phyloP scores from a whole-genome alignment of 1,284 basidiomycete species.

The Naganishia liquefaciens region DNA sequence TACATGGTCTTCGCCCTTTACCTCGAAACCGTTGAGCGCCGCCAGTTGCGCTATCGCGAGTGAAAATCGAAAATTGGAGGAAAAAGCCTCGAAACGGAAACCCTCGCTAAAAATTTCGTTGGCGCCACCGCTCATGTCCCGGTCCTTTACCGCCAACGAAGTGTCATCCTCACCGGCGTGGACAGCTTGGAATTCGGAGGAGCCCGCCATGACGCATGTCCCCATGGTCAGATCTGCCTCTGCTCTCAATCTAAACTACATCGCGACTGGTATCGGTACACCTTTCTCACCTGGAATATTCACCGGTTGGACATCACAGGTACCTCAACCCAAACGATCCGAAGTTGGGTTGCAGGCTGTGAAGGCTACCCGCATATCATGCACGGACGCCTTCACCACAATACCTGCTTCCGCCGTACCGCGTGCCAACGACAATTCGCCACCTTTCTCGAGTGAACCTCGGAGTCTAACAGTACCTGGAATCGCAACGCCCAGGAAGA shows the following conservation, averaged over 20 bases:
- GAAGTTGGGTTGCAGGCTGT: slow-evolving; percentile 18
- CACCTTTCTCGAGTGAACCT: slow-evolving; percentile 7
- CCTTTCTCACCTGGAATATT: not conserved
- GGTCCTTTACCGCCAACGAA: slow-evolving; percentile 2
- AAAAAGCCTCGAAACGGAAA: slow-evolving; percentile 7
- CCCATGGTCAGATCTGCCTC: slow-evolving; percentile 3
- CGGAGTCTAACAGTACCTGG: slow-evolving; percentile 2
- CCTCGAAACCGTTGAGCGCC: slow-evolving; percentile 4
- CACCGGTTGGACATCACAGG: slow-evolving; percentile 22
- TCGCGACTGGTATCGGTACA: not conserved
- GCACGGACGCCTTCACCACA: slow-evolving; percentile 8
- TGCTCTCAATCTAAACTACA: not conserved
- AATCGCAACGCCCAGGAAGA: not conserved
- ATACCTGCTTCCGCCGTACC: slow-evolving; percentile 16
- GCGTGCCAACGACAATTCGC: not conserved
- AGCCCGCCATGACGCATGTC: too few relatives aligned
- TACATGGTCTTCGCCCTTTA: slow-evolving; percentile 21
- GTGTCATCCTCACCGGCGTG: slow-evolving; percentile 5
- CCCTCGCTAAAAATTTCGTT: slow-evolving; percentile 6
- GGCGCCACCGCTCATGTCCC: slow-evolving; percentile 1
- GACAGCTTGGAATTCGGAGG: not conserved
- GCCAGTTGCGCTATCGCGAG: not conserved
- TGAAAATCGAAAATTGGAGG: not conserved
- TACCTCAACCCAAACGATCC: slow-evolving; percentile 8
- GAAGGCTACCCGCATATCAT: slow-evolving; percentile 5